Evolutionary conservation across 768 basidiomycete species (phyloP).

Genomic region (Mycena capillaripes): DNA sequence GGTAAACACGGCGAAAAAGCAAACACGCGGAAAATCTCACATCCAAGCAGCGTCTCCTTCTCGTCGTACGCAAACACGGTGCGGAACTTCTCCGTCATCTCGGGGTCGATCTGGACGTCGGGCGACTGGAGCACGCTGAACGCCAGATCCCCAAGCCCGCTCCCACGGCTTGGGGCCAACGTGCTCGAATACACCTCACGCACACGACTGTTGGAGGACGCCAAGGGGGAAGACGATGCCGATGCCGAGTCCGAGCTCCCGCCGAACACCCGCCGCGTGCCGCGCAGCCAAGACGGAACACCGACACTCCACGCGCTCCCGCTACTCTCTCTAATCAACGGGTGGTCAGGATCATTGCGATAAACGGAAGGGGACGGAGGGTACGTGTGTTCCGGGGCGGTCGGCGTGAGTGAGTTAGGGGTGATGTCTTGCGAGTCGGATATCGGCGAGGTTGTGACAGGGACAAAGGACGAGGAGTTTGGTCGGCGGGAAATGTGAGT

Average conservation of each 20-base stretch:
- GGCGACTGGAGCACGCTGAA: slow-evolving; percentile 89
- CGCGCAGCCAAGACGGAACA: slow-evolving; percentile 81
- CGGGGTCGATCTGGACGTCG: slow-evolving; percentile 71
- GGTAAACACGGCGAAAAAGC: slow-evolving; percentile 24
- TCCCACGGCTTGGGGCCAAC: slow-evolving; percentile 53
- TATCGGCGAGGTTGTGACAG: slow-evolving; percentile 61
- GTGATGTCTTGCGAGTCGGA: slow-evolving; percentile 40
- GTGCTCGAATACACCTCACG: slow-evolving; percentile 72
- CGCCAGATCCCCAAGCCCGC: slow-evolving; percentile 69
- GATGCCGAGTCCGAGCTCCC: slow-evolving; percentile 45
- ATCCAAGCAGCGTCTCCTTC: slow-evolving; percentile 88
- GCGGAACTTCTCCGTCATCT: slow-evolving; percentile 82
- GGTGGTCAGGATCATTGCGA: slow-evolving; percentile 60
- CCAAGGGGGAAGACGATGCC: slow-evolving; percentile 41
- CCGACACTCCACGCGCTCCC: slow-evolving; percentile 72
- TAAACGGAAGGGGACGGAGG: slow-evolving; percentile 77
- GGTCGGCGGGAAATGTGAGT: slow-evolving; percentile 76
- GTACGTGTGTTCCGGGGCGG: slow-evolving; percentile 76
- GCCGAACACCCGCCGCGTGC: slow-evolving; percentile 58
- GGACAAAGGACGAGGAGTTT: slow-evolving; percentile 70
- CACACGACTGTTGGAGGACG: slow-evolving; percentile 53
- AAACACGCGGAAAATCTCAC: slow-evolving; percentile 63
- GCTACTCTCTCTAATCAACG: slow-evolving; percentile 62
- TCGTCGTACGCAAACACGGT: slow-evolving; percentile 89
- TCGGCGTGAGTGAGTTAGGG: slow-evolving; percentile 41